Base-by-base conservation (phyloP, 2,329 filamentous ascomycete species). In the Neodidymelliopsis sp. region DNA sequence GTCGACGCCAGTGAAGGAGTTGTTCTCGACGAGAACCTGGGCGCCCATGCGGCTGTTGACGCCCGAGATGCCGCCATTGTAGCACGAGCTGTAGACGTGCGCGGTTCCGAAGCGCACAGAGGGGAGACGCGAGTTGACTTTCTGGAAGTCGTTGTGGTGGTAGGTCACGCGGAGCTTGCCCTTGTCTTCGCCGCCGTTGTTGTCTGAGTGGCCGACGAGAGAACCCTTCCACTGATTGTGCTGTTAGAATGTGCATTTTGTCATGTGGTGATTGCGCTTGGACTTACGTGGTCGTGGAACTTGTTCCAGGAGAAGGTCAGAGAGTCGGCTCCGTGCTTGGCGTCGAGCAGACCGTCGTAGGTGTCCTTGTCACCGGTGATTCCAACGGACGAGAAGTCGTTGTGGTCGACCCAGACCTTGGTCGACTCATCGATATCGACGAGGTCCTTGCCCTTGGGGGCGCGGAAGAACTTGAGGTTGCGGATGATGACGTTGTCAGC, bases 41-140 rank as follows among this genome's bases (percentile, higher is more conserved):
- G 75, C 75, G 24, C 74, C 74, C 68, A 72, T 74, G 41, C 75
- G 71, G 11, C 71, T 73, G 65, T 77, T 74, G 53, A 77, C 59
- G 28, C 71, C 74, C n/a, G 71, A 73, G 28, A 66, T 62, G n/a
- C 66, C 63, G 20, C 66, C 63, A 19, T 60, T 53, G 58, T 67
- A 72, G 66, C 71, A 79, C 50, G 65, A 76, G 77, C 80, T 84
- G 77, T 81, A 83, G 59, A 82, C 66, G 74, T 89, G 86, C 11
- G 74, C 84, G 35, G 82, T 86, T 20, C 85, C 86, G 73, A 88
- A 88, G 54, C 85, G 84, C 65, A 87, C 68, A 4, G 81, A 83
- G 6, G 86, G 85, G 0, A 75, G 75, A 48, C 86, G 85, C 10
- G 82, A 85, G 77, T 85, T 84, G 64, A 86, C 72, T 73, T 86